Base-by-base conservation (phyloP, 2,329 filamentous ascomycete genomes). In the Fusarium denticulatum region DNA sequence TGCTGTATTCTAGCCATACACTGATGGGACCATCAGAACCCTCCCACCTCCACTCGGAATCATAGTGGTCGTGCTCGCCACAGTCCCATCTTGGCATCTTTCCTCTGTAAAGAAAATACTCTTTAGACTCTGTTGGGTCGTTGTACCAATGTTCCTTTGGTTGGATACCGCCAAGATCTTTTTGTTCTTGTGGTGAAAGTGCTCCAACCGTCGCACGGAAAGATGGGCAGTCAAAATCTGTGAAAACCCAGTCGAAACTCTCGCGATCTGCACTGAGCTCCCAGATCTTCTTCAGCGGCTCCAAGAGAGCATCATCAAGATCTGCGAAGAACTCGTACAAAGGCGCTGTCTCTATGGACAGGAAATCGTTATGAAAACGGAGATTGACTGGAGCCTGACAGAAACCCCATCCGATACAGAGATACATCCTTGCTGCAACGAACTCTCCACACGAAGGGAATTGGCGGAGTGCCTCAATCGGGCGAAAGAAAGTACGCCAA, bases 11-110 rank as follows among this genome's bases (percentile, higher is more conserved):
- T 11, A 49, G 7, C 16, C 11, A 32, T 4, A 0, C 0, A n/a
- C 3, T 3, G 7, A 32, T 49, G 15, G 46, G 22, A 4, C 47
- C 47, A 6, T 34, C 22, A 13, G 22, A 34, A 34, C 30, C 22
- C 15, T 34, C 7, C 11, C 1, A 9, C 5, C 0, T 2, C 47
- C 47, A 50, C 0, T 18, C 0, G 30, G 2, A 24, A 3, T 10
- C 11, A n/a, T 16, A 12, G 11, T 8, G 3, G 15, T 50, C 47
- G 20, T 10, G 11, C 28, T 32, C 30, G 3, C 15, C 28, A 34
- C 47, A 50, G 7, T 50, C 47, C 47, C 30, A 50, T 3, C 22
- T 7, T 2, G 47, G 30, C 5, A 32, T 34, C 15, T 6, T 8
- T 24, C 47, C 47, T 10, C 11, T 24, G 11, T 50, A 34, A 18